Percentiles rank a stretch among this genome's conserved stretches.
Evolutionary conservation across 495 filamentous ascomycete species (phyloP).

Genomic region (Tuber borchii): DNA sequence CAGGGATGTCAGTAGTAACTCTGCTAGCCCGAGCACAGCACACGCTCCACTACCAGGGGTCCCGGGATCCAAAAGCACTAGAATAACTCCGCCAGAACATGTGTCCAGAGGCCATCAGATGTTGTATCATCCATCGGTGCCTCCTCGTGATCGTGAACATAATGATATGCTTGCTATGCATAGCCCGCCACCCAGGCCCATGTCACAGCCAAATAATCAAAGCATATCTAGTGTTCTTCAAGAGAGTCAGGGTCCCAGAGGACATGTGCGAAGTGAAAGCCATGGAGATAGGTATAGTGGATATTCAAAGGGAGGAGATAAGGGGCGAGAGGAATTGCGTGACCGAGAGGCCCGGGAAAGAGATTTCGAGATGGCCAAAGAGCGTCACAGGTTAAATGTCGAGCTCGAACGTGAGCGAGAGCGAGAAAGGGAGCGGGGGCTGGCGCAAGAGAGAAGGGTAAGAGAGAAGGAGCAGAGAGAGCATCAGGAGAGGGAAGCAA

Average conservation of each 20-base stretch:
- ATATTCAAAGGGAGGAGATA: slow-evolving; percentile 9
- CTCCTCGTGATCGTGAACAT: slow-evolving; percentile 30
- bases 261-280: slow-evolving; percentile 20
- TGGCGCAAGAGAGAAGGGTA: slow-evolving; percentile 23
- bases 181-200: slow-evolving; percentile 37
- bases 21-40: slow-evolving; percentile 46
- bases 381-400: slow-evolving; percentile 10
- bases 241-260: slow-evolving; percentile 15
- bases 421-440: slow-evolving; percentile 10
- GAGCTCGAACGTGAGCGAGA: not conserved
- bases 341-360: slow-evolving; percentile 14
- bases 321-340: not conserved
- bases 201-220: slow-evolving; percentile 33
- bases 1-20: slow-evolving; percentile 47
- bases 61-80: slow-evolving; percentile 27
- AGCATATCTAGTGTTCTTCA: slow-evolving; percentile 33
- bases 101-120: slow-evolving; percentile 53
- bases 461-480: slow-evolving; percentile 20
- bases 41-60: slow-evolving; percentile 28
- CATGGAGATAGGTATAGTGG: slow-evolving; percentile 20
- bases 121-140: slow-evolving; percentile 41
- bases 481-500: slow-evolving; percentile 35
- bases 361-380: not conserved
- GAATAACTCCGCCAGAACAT: slow-evolving; percentile 50
- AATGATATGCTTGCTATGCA: slow-evolving; percentile 26